Percentiles rank a stretch among this genome's conserved stretches.
These are phyloP conservation scores for Pyrenophora teres DNA, from an alignment of 2,329 filamentous ascomycete species.

Conservation along the genomic window DNA sequence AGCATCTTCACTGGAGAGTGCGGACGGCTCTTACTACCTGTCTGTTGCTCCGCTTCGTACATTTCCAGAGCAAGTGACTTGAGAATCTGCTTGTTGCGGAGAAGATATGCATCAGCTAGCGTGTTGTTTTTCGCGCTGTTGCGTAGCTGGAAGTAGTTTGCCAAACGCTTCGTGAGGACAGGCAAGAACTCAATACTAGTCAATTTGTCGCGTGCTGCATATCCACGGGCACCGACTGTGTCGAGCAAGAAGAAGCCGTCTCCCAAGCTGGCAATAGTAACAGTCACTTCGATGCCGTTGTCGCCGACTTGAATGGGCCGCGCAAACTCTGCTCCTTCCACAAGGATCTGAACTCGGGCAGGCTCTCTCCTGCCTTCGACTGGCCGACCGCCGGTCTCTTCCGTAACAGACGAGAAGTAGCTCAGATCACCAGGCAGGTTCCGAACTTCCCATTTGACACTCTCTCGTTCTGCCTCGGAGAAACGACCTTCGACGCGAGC, in stretches of 20 bases:
- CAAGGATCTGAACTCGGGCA: conserved; percentile 71
- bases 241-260: conserved; percentile 63
- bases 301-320: conserved; percentile 55
- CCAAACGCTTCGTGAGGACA: conserved; percentile 73
- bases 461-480: conserved; percentile 79
- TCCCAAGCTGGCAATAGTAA: conserved; percentile 62
- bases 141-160: conserved; percentile 72
- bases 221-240: conserved; percentile 69
- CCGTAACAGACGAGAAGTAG: conserved; percentile 70
- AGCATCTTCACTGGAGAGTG: conserved; percentile 91
- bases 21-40: conserved; percentile 66
- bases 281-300: conserved; percentile 70
- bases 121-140: conserved; percentile 68
- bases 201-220: conserved; percentile 74
- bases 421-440: conserved; percentile 63
- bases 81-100: conserved; percentile 77
- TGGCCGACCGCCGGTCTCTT: conserved; percentile 67
- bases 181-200: conserved; percentile 73
- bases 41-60: conserved; percentile 61
- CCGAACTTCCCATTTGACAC: conserved; percentile 78
- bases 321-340: conserved; percentile 70
- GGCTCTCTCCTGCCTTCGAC: conserved; percentile 69
- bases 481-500: conserved; percentile 86
- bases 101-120: conserved; percentile 71
- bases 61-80: conserved; percentile 68